Conservation (phyloP, 2,329 filamentous ascomycete species). For the Phaeosphaeria sp. region DNA sequence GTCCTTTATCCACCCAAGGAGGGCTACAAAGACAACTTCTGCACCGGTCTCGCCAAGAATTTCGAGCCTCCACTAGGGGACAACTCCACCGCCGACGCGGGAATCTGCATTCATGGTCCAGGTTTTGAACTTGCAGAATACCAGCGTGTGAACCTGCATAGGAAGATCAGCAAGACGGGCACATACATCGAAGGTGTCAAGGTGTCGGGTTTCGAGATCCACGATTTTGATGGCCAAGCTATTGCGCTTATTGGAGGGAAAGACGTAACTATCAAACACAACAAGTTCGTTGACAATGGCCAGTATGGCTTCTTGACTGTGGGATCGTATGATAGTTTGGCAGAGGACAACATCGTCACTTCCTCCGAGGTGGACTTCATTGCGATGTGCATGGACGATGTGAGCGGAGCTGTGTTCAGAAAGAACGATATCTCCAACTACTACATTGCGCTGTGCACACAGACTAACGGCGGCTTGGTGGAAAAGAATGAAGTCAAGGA, state of each 20-base stretch:
- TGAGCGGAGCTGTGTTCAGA: slow-evolving; percentile 8
- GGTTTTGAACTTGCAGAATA: slow-evolving; percentile 3
- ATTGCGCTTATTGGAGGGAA: slow-evolving; percentile 17
- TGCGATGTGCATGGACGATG: slow-evolving; percentile 23
- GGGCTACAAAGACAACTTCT: slow-evolving; percentile 6
- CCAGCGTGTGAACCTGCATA: neutral
- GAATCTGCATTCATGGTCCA: slow-evolving; percentile 19
- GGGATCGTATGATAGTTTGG: slow-evolving; percentile 10
- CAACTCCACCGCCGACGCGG: slow-evolving; percentile 6
- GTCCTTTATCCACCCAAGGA: slow-evolving; percentile 7
- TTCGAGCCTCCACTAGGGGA: neutral
- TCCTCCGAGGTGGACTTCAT: slow-evolving; percentile 6
- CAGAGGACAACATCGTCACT: slow-evolving; percentile 8
- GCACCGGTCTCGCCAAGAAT: slow-evolving; percentile 10
- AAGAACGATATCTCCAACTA: slow-evolving; percentile 17
- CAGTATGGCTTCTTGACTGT: slow-evolving; percentile 22
- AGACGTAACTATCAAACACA: slow-evolving; percentile 10
- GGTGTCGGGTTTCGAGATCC: slow-evolving; percentile 15
- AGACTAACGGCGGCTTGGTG: slow-evolving; percentile 10
- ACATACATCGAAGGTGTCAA: slow-evolving; percentile 15
- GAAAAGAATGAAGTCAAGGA: slow-evolving; percentile 13
- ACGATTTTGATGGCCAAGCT: slow-evolving; percentile 15
- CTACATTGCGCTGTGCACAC: slow-evolving; percentile 17
- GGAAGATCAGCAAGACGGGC: slow-evolving; percentile 1
- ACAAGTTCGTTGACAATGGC: slow-evolving; percentile 12